A percentile compares a stretch with the other conserved stretches of the same genome.
phyloP scores from a whole-genome alignment of 2,329 filamentous ascomycete genomes.

The Chrysoporthe austroafricana region DNA sequence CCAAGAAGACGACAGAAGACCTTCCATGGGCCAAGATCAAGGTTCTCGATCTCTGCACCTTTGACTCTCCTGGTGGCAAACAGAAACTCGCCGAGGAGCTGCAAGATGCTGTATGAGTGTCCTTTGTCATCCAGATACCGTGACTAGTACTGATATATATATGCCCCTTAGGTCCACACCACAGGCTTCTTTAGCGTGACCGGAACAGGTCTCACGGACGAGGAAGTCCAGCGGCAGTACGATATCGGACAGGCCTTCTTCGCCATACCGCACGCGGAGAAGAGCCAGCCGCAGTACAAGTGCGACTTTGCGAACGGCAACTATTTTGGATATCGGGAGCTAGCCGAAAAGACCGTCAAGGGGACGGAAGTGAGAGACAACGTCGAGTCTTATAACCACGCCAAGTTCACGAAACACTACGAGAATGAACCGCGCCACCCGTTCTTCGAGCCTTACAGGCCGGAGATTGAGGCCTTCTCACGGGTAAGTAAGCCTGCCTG shows the following conservation, averaged over 20 bases:
- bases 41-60: constrained; percentile 55
- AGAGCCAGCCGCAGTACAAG: constrained; percentile 51
- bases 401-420: constrained; percentile 51
- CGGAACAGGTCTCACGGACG: constrained; percentile 56
- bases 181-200: constrained; percentile 58
- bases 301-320: constrained; percentile 48
- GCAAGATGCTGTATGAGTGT: constrained; percentile 47
- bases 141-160: not conserved
- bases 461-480: constrained; percentile 55
- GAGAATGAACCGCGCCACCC: constrained; percentile 41
- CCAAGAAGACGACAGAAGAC: constrained; percentile 35
- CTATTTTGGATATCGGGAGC: constrained; percentile 46
- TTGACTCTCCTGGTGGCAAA: constrained; percentile 54
- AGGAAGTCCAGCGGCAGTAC: constrained; percentile 57
- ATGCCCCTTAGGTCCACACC: constrained; percentile 31
- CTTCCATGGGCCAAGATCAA: constrained; percentile 56
- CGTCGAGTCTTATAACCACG: constrained; percentile 57
- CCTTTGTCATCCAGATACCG: not conserved
- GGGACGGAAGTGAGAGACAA: constrained; percentile 46
- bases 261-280: constrained; percentile 50
- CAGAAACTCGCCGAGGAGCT: constrained; percentile 54
- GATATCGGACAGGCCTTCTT: constrained; percentile 59
- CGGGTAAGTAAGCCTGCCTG: constrained; percentile 36
- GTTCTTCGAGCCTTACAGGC: constrained; percentile 44
- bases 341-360: constrained; percentile 40